Percentiles rank a stretch among this genome's conserved stretches.
phyloP scores from a whole-genome alignment of 2,329 filamentous ascomycete species.

The Penicillium sp. region DNA sequence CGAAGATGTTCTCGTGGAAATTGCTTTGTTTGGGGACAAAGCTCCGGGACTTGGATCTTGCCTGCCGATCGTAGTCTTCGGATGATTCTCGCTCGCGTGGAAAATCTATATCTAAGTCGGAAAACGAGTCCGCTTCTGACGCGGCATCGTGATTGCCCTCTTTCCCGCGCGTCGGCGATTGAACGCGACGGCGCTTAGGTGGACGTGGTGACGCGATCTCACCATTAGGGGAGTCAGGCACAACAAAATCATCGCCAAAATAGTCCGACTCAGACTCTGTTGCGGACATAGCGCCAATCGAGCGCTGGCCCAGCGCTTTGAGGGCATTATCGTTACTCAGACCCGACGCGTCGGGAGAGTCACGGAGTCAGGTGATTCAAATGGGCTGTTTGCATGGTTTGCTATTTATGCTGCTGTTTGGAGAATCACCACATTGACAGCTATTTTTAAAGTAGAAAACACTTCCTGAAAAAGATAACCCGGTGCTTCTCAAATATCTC shows the following conservation, averaged over 20 bases:
- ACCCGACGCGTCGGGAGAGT: slow-evolving; percentile 6
- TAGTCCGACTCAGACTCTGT: slow-evolving; percentile 33
- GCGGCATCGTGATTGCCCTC: slow-evolving; percentile 15
- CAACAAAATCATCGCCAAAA: slow-evolving; percentile 33
- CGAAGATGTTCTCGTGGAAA: slow-evolving; percentile 48
- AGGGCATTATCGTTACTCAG: background rate
- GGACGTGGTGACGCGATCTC: slow-evolving; percentile 28
- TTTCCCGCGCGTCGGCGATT: slow-evolving; percentile 15
- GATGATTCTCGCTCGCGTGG: slow-evolving; percentile 14
- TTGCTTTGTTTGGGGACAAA: slow-evolving; percentile 44
- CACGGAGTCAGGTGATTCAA: slow-evolving; percentile 16
- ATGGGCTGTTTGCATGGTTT: slow-evolving; percentile 12
- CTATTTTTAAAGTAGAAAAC: too few relatives aligned
- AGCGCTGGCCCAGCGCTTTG: slow-evolving; percentile 3
- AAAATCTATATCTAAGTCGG: slow-evolving; percentile 22
- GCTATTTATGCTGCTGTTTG: background rate
- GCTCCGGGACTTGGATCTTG: slow-evolving; percentile 40
- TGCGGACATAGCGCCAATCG: slow-evolving; percentile 30
- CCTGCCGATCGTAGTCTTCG: slow-evolving; percentile 21
- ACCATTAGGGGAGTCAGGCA: slow-evolving; percentile 19
- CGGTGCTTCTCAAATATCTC: too few relatives aligned
- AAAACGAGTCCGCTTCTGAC: slow-evolving; percentile 24
- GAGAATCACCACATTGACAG: background rate
- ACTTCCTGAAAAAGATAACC: too few relatives aligned
- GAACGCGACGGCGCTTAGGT: slow-evolving; percentile 38